Conservation (phyloP, 73 alveolate genomes). For the Paramecium primaurelia region DNA sequence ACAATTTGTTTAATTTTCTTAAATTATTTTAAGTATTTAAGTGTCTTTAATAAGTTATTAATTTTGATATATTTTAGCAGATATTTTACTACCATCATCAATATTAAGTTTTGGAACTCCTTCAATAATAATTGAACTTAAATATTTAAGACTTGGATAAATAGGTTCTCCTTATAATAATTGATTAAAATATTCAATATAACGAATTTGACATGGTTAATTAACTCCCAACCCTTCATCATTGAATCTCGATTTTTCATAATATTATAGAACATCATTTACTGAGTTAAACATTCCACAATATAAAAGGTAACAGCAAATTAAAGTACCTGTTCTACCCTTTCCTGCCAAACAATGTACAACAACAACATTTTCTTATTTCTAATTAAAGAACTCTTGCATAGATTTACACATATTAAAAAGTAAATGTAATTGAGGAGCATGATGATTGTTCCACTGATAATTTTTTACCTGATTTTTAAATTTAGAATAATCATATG, state of each 20-base stretch:
- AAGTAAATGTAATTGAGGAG: slow-evolving; percentile 80
- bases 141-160: slow-evolving; percentile 49
- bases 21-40: not conserved
- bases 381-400: slow-evolving; percentile 60
- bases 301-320: slow-evolving; percentile 71
- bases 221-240: slow-evolving; percentile 75
- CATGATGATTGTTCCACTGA: slow-evolving; percentile 88
- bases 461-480: slow-evolving; percentile 69
- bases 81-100: slow-evolving; percentile 64
- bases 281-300: slow-evolving; percentile 68
- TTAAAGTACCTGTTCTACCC: slow-evolving; percentile 83
- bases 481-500: slow-evolving; percentile 57
- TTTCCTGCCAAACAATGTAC: slow-evolving; percentile 84
- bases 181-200: slow-evolving; percentile 68
- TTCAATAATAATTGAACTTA: slow-evolving; percentile 41
- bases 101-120: slow-evolving; percentile 61
- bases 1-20: slow-evolving; percentile 39
- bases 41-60: not conserved
- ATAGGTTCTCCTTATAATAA: slow-evolving; percentile 18
- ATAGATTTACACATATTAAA: slow-evolving; percentile 86
- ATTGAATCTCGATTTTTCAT: slow-evolving; percentile 67
- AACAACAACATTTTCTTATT: slow-evolving; percentile 67
- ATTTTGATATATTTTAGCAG: slow-evolving; percentile 25
- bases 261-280: slow-evolving; percentile 65
- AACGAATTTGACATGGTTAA: slow-evolving; percentile 69